Evolutionary conservation across 345 rosid genomes (phyloP).

Genomic region (Acer campestre): DNA sequence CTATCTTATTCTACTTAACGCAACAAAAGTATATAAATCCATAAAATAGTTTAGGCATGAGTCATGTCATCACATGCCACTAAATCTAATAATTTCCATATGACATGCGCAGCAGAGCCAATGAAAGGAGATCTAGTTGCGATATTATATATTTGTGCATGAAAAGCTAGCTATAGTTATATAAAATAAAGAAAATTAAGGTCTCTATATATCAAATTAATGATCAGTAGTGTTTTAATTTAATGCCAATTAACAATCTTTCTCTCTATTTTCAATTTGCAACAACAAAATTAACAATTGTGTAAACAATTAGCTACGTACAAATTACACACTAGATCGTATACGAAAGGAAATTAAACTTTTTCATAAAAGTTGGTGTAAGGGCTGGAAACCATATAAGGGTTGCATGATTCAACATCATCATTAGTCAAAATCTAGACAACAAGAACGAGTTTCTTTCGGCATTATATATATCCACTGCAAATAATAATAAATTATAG

Average conservation of each 20-base stretch:
- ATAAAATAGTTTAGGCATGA: constrained; percentile 22
- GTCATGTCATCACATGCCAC: background rate
- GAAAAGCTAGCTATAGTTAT: constrained; percentile 18
- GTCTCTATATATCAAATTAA: background rate
- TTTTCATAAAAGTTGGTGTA: constrained; percentile 18
- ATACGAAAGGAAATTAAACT: constrained; percentile 3
- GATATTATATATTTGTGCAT: constrained; percentile 28
- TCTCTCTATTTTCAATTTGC: background rate
- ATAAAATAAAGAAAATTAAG: constrained; percentile 5
- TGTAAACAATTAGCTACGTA: background rate
- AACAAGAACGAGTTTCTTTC: constrained; percentile 8
- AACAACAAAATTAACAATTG: background rate
- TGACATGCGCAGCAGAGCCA: constrained; percentile 33
- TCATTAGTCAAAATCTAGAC: constrained; percentile 18
- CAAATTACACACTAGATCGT: no score
- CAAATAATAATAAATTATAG: background rate
- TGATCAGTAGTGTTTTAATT: background rate
- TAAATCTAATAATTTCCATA: constrained; percentile 24
- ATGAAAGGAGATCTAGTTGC: constrained; percentile 27
- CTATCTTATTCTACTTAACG: constrained; percentile 21
- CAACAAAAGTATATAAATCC: constrained; percentile 18
- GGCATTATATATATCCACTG: constrained; percentile 23
- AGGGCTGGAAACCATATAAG: constrained; percentile 38
- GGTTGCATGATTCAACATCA: constrained; percentile 11
- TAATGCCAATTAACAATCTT: constrained; percentile 22